phyloP scores from a whole-genome alignment of 768 basidiomycete genomes.

The Neoboletus brunneissimus region DNA sequence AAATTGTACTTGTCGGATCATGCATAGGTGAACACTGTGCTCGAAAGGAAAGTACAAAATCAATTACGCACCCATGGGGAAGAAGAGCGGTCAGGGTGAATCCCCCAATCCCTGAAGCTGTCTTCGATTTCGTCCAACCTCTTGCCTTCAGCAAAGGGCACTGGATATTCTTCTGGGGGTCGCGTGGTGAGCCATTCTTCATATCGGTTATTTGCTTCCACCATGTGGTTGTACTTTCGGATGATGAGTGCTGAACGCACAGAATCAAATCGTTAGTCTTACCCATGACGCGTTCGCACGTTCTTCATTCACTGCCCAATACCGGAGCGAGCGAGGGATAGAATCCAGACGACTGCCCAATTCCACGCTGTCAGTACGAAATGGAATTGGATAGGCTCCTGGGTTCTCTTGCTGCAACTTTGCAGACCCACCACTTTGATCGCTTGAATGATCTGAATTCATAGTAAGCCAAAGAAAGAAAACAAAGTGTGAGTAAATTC shows the following conservation, averaged over 20 bases:
- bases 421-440: background rate
- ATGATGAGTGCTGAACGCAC: background rate
- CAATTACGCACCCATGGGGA: conserved; percentile 12
- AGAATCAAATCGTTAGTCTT: background rate
- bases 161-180: conserved; percentile 7
- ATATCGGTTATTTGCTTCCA: conserved; percentile 11
- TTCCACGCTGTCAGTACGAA: background rate
- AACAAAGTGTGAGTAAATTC: background rate
- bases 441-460: background rate
- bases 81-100: background rate
- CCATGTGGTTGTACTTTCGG: conserved; percentile 5
- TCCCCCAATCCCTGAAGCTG: conserved; percentile 6
- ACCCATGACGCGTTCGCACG: conserved; percentile 9
- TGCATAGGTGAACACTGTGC: background rate
- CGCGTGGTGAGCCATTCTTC: conserved; percentile 14
- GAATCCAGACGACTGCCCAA: conserved; percentile 22
- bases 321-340: background rate
- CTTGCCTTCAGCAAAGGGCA: conserved; percentile 7
- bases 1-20: background rate
- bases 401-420: conserved; percentile 3
- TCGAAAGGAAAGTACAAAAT: background rate
- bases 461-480: background rate
- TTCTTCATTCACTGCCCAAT: conserved; percentile 11
- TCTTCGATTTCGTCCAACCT: background rate
- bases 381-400: conserved; percentile 21